A percentile compares a stretch with the other conserved stretches of the same genome.
phyloP scores from a whole-genome alignment of 805 yeast genomes.

The Cyberlindnera galapagoensis region DNA sequence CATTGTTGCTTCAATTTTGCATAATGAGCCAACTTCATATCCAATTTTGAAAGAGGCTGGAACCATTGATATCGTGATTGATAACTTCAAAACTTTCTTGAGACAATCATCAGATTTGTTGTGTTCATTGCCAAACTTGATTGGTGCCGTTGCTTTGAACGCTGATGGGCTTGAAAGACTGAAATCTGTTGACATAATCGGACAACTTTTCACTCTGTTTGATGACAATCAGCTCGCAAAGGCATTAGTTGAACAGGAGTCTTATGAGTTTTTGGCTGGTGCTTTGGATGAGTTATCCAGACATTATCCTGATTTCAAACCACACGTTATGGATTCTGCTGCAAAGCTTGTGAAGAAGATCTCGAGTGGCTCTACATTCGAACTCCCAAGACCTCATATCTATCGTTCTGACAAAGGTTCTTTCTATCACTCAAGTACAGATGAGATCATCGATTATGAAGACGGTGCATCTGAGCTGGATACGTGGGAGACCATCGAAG shows the following conservation, averaged over 20 bases:
- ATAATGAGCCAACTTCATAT: conserved; percentile 88
- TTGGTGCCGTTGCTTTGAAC: conserved; percentile 80
- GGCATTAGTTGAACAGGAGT: conserved; percentile 46
- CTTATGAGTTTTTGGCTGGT: conserved; percentile 51
- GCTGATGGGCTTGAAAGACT: conserved; percentile 62
- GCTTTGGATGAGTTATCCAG: conserved; percentile 75
- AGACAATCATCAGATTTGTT: conserved; percentile 54
- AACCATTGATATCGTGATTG: conserved; percentile 58
- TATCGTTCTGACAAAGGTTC: conserved; percentile 36
- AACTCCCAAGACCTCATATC: conserved; percentile 36
- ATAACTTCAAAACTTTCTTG: conserved; percentile 48
- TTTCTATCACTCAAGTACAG: conserved; percentile 36
- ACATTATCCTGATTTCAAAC: conserved; percentile 72
- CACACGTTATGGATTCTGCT: conserved; percentile 45
- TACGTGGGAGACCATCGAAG: conserved; percentile 46
- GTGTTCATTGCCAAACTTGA: conserved; percentile 58
- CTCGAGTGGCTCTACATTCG: conserved; percentile 30
- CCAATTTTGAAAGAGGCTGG: conserved; percentile 73
- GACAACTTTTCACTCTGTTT: conserved; percentile 45
- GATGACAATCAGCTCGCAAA: conserved; percentile 42
- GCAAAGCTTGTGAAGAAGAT: conserved; percentile 37
- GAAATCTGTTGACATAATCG: conserved; percentile 32
- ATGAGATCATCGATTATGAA: conserved; percentile 35
- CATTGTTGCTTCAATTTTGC: conserved; percentile 63
- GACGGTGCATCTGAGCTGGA: conserved; percentile 35